Evolutionary conservation across 495 filamentous ascomycete genomes (phyloP).

Genomic region (Aspergillus haitiensis): DNA sequence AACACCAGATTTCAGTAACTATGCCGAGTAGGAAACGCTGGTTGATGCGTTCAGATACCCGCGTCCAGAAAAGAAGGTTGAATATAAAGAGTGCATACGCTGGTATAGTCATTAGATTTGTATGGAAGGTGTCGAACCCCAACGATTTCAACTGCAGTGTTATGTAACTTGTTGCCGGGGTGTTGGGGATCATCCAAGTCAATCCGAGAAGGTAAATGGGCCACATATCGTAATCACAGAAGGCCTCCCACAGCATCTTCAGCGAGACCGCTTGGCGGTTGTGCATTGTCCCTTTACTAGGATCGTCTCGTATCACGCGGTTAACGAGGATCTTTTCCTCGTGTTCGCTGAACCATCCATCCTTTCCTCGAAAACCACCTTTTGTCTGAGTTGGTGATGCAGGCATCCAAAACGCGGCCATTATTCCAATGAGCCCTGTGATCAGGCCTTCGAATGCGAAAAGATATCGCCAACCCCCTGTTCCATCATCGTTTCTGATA

Average conservation of each 20-base stretch:
- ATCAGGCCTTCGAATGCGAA: conserved; percentile 56
- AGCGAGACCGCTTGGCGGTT: conserved; percentile 61
- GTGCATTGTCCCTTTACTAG: conserved; percentile 63
- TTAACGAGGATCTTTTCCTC: conserved; percentile 73
- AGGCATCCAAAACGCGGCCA: conserved; percentile 67
- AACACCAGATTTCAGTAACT: conserved; percentile 54
- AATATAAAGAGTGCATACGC: conserved; percentile 51
- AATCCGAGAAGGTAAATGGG: conserved; percentile 66
- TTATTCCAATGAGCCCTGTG: conserved; percentile 63
- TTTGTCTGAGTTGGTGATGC: conserved; percentile 70
- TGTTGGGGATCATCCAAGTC: conserved; percentile 54
- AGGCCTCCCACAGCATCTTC: conserved; percentile 54
- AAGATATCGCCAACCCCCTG: conserved; percentile 72
- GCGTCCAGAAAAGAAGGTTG: conserved; percentile 49
- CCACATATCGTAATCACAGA: conserved; percentile 73
- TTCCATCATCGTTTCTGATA: conserved; percentile 57
- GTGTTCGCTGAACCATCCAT: conserved; percentile 69
- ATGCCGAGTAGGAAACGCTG: conserved; percentile 55
- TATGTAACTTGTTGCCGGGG: conserved; percentile 57
- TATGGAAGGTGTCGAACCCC: conserved; percentile 65
- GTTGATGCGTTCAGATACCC: conserved; percentile 54
- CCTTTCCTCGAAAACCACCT: conserved; percentile 65
- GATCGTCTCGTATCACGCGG: conserved; percentile 72
- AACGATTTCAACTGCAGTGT: conserved; percentile 59
- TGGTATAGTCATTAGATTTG: conserved; percentile 70